Conservation (phyloP, 192 early-diverging fungal genomes). For the Haplosporangium gracile region DNA sequence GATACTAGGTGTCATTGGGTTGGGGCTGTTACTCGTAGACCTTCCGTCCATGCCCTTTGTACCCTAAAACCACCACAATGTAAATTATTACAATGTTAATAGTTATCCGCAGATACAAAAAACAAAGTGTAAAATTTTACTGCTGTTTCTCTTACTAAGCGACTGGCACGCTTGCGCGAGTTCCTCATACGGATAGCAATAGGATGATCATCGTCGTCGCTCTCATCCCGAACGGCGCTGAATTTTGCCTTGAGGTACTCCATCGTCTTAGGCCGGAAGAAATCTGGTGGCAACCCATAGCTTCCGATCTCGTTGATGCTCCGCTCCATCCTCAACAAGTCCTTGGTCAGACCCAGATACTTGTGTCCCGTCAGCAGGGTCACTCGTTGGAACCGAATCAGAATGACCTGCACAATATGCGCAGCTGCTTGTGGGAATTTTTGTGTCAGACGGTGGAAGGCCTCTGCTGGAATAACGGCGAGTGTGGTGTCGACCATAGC, state of each 20-base stretch:
- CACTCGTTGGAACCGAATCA: conserved; percentile 95
- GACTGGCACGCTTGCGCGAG: conserved; percentile 28
- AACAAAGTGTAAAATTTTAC: background rate
- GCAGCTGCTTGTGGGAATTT: conserved; percentile 94
- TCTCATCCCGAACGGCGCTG: conserved; percentile 54
- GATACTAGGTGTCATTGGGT: conserved; percentile 25
- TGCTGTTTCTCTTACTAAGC: conserved; percentile 18
- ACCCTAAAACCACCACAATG: conserved; percentile 3
- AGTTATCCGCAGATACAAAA: background rate
- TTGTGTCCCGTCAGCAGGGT: conserved; percentile 91
- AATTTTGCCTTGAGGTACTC: conserved; percentile 67
- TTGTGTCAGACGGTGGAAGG: conserved; percentile 89
- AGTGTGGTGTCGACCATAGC: conserved; percentile 92
- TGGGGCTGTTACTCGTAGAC: conserved; percentile 19
- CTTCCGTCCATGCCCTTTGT: conserved; percentile 5
- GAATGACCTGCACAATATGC: conserved; percentile 95
- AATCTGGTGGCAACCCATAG: conserved; percentile 66
- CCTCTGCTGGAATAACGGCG: conserved; percentile 93
- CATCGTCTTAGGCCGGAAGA: conserved; percentile 66
- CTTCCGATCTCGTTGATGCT: conserved; percentile 82
- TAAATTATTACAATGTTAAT: background rate
- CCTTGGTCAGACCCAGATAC: conserved; percentile 89
- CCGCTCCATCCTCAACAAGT: conserved; percentile 89
- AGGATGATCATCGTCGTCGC: conserved; percentile 51
- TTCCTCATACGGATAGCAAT: conserved; percentile 51